phyloP scores from a whole-genome alignment of 768 basidiomycete genomes.

The Tulasnella sp. region DNA sequence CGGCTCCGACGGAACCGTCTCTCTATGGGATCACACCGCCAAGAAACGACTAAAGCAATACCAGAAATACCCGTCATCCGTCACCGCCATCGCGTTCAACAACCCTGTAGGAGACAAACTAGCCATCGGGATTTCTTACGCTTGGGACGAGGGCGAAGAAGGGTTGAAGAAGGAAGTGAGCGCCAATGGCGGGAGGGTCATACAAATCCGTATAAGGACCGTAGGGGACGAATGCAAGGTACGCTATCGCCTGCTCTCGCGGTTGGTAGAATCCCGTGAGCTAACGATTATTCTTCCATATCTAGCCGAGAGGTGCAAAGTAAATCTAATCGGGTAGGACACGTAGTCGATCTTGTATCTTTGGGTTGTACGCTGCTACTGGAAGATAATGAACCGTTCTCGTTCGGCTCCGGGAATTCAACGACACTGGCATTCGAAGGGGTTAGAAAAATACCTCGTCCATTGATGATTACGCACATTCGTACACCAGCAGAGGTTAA shows the following conservation, averaged over 20 bases:
- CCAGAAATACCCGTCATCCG: constrained; percentile 52
- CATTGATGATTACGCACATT: neutral
- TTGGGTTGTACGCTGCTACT: neutral
- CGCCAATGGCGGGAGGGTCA: constrained; percentile 38
- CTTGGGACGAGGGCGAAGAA: constrained; percentile 78
- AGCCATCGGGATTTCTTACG: constrained; percentile 78
- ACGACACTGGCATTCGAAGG: neutral
- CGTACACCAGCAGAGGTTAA: neutral
- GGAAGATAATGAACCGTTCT: neutral
- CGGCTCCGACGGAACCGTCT: constrained; percentile 88
- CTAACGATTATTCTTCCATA: neutral
- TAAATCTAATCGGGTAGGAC: neutral
- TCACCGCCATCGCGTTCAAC: constrained; percentile 75
- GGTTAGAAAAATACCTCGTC: neutral
- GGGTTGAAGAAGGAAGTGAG: constrained; percentile 43
- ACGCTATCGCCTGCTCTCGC: constrained; percentile 14
- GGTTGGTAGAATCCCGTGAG: neutral
- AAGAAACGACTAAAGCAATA: constrained; percentile 93
- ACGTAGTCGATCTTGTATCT: neutral
- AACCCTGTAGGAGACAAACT: constrained; percentile 62
- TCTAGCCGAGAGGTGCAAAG: neutral
- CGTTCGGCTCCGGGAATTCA: neutral
- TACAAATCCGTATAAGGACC: constrained; percentile 43
- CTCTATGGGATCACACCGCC: constrained; percentile 94
- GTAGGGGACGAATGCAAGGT: constrained; percentile 74